Evolutionary conservation across 768 basidiomycete species (phyloP).

Genomic region (Lactarius hatsudake): DNA sequence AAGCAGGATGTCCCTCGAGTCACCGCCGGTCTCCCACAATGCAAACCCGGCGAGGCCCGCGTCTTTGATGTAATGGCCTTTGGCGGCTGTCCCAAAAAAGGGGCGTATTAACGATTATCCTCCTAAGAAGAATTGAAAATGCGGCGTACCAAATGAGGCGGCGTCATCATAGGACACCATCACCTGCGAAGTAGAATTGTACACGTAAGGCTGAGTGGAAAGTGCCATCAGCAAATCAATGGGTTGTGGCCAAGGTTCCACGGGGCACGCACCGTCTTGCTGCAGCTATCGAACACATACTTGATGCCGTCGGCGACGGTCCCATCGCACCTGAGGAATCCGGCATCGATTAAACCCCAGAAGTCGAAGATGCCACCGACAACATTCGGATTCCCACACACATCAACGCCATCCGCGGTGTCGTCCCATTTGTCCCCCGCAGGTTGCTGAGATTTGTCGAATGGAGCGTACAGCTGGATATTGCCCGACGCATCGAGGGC

Average conservation of each 20-base stretch:
- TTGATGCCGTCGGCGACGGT: slow-evolving; percentile 40
- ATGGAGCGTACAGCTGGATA: slow-evolving; percentile 52
- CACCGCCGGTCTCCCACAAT: slow-evolving; percentile 46
- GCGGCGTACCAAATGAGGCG: slow-evolving; percentile 44
- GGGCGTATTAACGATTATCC: neutral
- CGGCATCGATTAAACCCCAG: slow-evolving; percentile 21
- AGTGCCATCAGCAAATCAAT: slow-evolving; percentile 2
- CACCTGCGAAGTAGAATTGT: slow-evolving; percentile 49
- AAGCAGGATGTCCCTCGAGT: slow-evolving; percentile 37
- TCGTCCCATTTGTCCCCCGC: slow-evolving; percentile 39
- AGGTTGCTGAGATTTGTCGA: slow-evolving; percentile 43
- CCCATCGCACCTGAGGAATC: slow-evolving; percentile 15
- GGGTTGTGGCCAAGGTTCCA: neutral
- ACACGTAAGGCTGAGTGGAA: slow-evolving; percentile 60
- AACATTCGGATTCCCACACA: slow-evolving; percentile 36
- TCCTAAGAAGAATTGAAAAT: neutral
- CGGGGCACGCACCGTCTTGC: slow-evolving; percentile 58
- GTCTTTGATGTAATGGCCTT: slow-evolving; percentile 41
- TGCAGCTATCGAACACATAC: slow-evolving; percentile 62
- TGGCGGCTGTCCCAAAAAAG: slow-evolving; percentile 33
- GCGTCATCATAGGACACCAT: slow-evolving; percentile 68
- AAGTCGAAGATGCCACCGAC: slow-evolving; percentile 24
- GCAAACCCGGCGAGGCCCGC: slow-evolving; percentile 40
- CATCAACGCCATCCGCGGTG: slow-evolving; percentile 31
- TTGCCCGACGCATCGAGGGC: slow-evolving; percentile 37